Percentiles rank a stretch among this genome's conserved stretches.
Evolutionary conservation across 495 filamentous ascomycete species (phyloP).

Genomic region (Lepraria neglecta): DNA sequence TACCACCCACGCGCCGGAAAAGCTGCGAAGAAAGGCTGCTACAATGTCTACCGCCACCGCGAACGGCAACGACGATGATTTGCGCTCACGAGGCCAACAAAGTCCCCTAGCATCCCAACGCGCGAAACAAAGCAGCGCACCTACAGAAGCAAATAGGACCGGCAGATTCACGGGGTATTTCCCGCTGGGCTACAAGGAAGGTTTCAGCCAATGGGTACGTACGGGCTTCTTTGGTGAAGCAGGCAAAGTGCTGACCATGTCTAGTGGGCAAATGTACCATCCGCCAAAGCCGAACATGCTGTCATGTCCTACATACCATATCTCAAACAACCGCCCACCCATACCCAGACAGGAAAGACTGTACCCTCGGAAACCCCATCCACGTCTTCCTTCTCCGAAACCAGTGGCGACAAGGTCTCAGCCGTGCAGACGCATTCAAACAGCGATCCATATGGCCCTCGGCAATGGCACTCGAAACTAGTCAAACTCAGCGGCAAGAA

Average conservation of each 20-base stretch:
- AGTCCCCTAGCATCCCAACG: constrained; percentile 48
- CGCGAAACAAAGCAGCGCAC: constrained; percentile 33
- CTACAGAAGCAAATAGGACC: constrained; percentile 30
- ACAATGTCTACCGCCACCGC: constrained; percentile 21
- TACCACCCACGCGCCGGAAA: background rate
- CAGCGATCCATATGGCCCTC: constrained; percentile 77
- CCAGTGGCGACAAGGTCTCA: constrained; percentile 37
- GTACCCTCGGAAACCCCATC: constrained; percentile 36
- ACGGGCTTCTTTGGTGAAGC: background rate
- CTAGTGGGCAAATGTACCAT: constrained; percentile 76
- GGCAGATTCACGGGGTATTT: constrained; percentile 49
- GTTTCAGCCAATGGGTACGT: constrained; percentile 79
- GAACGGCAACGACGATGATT: constrained; percentile 29
- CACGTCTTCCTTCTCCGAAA: constrained; percentile 33
- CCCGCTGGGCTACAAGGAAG: constrained; percentile 85
- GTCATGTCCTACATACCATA: constrained; percentile 86
- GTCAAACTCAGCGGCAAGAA: constrained; percentile 79
- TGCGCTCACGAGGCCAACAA: constrained; percentile 39
- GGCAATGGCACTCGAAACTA: constrained; percentile 79
- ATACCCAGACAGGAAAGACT: constrained; percentile 57
- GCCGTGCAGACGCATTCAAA: constrained; percentile 47
- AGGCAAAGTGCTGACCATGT: constrained; percentile 10
- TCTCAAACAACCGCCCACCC: constrained; percentile 66
- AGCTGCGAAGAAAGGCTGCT: background rate
- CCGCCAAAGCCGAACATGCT: constrained; percentile 80